Conservation (phyloP, 352 stramenopile genomes). For the Globisporangium rhizosaccharum region DNA sequence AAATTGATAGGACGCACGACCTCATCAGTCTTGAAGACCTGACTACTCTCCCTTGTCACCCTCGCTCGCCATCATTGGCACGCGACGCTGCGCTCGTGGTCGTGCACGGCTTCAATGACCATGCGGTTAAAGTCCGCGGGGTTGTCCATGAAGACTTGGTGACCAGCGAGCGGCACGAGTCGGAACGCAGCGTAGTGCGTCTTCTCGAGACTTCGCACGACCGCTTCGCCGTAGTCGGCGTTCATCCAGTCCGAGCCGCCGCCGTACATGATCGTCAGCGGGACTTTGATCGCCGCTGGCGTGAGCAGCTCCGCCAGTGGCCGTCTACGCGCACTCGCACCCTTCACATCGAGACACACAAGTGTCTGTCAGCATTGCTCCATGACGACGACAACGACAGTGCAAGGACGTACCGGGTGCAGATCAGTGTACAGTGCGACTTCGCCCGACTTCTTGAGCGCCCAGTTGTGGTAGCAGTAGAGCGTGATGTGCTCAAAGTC, state of each 20-base stretch:
- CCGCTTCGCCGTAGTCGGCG: slow-evolving; percentile 44
- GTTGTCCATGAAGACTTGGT: slow-evolving; percentile 88
- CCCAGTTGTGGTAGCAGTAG: slow-evolving; percentile 85
- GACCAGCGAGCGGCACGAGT: slow-evolving; percentile 57
- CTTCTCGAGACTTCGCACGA: slow-evolving; percentile 52
- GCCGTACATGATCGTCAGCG: slow-evolving; percentile 79
- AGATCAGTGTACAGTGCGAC: slow-evolving; percentile 75
- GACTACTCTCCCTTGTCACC: neutral
- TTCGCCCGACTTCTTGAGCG: slow-evolving; percentile 60
- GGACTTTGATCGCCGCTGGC: slow-evolving; percentile 44
- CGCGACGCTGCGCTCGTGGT: slow-evolving; percentile 33
- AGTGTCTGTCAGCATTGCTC: neutral
- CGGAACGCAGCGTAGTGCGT: slow-evolving; percentile 62
- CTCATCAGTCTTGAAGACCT: no score
- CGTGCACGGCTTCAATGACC: slow-evolving; percentile 59
- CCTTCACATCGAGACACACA: slow-evolving; percentile 16
- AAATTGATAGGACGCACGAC: no score
- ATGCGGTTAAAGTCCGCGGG: slow-evolving; percentile 68
- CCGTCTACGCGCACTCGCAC: slow-evolving; percentile 40
- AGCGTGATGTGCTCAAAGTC: slow-evolving; percentile 61
- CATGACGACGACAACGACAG: neutral
- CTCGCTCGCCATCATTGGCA: neutral
- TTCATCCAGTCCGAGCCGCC: slow-evolving; percentile 81
- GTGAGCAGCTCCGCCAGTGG: slow-evolving; percentile 53
- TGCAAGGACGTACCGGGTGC: slow-evolving; percentile 34